Evolutionary conservation across 2,329 filamentous ascomycete genomes (phyloP), one percentile per base, ranked within the genome.

Genomic region (Catunica adiposa): DNA sequence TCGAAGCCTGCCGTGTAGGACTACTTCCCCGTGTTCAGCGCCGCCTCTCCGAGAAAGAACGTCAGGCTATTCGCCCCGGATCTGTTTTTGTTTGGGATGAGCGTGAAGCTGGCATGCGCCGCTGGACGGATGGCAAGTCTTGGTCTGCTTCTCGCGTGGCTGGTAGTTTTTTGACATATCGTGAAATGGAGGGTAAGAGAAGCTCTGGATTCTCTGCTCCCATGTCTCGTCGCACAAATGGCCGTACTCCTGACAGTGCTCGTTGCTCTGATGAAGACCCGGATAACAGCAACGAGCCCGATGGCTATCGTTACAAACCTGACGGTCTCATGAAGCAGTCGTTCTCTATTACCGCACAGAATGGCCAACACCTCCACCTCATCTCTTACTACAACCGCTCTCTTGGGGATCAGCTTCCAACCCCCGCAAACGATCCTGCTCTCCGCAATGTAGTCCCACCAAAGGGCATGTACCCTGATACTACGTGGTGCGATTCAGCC

Each of bases 71-170:
- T 67, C 84, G 88, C 65, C 95, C 90, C 0, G 92, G 92, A 46
- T 98, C 92, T 0, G 90, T 98, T 2, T 98, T 97, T 64, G 92
- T 98, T n/a, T 98, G 92, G 92, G 92, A 98, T 68, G 92, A 98
- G 73, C 77, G 90, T 63, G 92, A 98, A 73, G 92, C 92, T 9
- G 92, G 92, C 62, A 98, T 98, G 92, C 79, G 92, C 64, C 77
- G 92, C 68, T 98, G 92, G 92, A 98, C 92, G 0, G 92, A 98
- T 64, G 92, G 92, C 56, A 98, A 98, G 69, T 97, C 90, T 37
- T 98, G 92, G 92, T 97, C 90, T 65, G 92, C 92, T 34, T 97
- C 90, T 70, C 81, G 92, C 60, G 92, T 98, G 0, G 97, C 90
- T 0, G 92, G 92, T 53, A 97, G 92, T 71, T 98, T 98, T 67